phyloP scores from a whole-genome alignment of 441 rosid genomes.

The Eugenia klotzschiana region DNA sequence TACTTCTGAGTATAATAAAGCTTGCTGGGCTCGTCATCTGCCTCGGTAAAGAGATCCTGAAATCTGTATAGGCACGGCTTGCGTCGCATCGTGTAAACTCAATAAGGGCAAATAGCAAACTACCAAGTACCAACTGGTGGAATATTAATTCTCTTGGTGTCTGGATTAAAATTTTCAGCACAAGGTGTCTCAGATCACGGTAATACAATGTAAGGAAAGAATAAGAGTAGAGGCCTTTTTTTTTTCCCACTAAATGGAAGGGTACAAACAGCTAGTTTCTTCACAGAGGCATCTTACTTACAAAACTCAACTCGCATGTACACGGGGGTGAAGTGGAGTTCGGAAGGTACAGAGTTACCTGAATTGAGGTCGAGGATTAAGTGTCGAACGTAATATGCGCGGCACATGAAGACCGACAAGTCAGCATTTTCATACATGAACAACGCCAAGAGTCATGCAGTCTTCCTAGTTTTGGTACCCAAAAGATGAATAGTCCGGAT shows the following conservation, averaged over 20 bases:
- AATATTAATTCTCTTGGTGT: background rate
- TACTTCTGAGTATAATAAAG: background rate
- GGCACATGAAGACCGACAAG: constrained; percentile 19
- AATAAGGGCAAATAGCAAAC: background rate
- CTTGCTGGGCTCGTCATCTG: background rate
- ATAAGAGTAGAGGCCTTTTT: background rate
- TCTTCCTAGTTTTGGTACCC: constrained; percentile 7
- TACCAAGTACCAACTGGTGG: background rate
- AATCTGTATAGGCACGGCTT: background rate
- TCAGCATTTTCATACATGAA: constrained; percentile 7
- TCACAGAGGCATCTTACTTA: constrained; percentile 15
- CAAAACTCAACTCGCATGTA: constrained; percentile 31
- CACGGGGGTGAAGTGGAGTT: constrained; percentile 9
- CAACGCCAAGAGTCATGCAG: constrained; percentile 1
- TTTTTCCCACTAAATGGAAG: background rate
- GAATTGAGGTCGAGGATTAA: background rate
- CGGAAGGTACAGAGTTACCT: background rate
- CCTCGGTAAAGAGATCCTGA: background rate
- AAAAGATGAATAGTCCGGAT: background rate
- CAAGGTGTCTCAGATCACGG: background rate
- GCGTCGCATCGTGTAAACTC: background rate
- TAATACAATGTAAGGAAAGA: background rate
- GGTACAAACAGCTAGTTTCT: background rate
- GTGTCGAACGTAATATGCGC: constrained; percentile 6
- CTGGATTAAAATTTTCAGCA: background rate